phyloP scores from a whole-genome alignment of 352 stramenopile genomes.

The Phytophthora vignae region DNA sequence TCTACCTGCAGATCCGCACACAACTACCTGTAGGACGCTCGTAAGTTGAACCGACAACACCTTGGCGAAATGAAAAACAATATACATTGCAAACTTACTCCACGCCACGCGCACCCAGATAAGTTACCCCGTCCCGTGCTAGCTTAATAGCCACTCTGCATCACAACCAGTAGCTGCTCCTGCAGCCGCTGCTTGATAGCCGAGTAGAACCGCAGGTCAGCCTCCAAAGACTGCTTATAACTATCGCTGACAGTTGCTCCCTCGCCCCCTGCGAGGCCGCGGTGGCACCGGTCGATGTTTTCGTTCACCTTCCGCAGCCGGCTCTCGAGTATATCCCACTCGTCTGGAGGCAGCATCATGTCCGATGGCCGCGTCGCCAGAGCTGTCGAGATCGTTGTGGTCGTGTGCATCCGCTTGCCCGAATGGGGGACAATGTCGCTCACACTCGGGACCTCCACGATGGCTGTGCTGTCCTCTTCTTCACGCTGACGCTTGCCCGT shows the following conservation, averaged over 20 bases:
- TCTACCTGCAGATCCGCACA: background rate
- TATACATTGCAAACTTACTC: constrained; percentile 21
- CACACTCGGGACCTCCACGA: constrained; percentile 55
- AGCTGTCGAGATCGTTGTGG: constrained; percentile 53
- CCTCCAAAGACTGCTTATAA: constrained; percentile 68
- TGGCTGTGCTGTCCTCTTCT: constrained; percentile 32
- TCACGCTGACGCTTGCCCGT: constrained; percentile 49
- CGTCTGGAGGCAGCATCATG: constrained; percentile 60
- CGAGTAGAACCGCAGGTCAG: constrained; percentile 73
- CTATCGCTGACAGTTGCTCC: constrained; percentile 51
- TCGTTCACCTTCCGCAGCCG: constrained; percentile 76
- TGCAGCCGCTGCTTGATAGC: constrained; percentile 81
- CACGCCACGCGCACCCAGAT: constrained; percentile 11
- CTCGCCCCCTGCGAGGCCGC: constrained; percentile 52
- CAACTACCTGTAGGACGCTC: background rate
- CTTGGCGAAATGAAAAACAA: constrained; percentile 12
- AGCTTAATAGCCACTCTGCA: constrained; percentile 67
- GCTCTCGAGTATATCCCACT: constrained; percentile 72
- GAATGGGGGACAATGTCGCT: constrained; percentile 58
- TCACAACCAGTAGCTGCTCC: constrained; percentile 73
- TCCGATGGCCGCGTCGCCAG: constrained; percentile 48
- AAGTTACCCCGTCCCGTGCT: constrained; percentile 28
- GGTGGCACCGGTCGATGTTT: constrained; percentile 72
- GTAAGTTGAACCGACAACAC: background rate
- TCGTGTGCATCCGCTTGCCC: constrained; percentile 51